Percentiles rank a stretch among this genome's conserved stretches.
Evolutionary conservation across 2,329 filamentous ascomycete genomes (phyloP).

Genomic region (Myriangium duriaei): DNA sequence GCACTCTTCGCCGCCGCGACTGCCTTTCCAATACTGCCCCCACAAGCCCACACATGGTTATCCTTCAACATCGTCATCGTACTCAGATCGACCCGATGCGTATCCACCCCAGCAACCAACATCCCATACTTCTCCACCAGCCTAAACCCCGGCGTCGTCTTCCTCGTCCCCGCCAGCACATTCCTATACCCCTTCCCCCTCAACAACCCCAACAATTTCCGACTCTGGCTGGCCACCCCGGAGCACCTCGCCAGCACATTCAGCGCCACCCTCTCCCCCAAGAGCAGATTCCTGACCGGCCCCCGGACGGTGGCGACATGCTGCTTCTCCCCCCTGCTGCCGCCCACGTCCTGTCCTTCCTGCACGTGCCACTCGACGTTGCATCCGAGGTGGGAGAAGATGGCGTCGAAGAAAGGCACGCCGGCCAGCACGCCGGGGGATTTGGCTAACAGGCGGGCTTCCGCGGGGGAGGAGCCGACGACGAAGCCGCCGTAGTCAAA

Average conservation of each 20-base stretch:
- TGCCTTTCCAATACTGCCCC: conserved; percentile 68
- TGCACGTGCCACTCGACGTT: conserved; percentile 73
- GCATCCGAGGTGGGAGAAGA: conserved; percentile 82
- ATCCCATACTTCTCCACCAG: conserved; percentile 98
- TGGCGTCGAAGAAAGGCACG: conserved; percentile 88
- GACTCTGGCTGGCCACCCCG: conserved; percentile 52
- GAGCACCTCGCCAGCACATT: conserved; percentile 87
- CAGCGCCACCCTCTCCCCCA: conserved; percentile 87
- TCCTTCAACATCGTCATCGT: conserved; percentile 99
- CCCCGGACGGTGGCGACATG: conserved; percentile 72
- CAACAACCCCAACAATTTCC: conserved; percentile 36
- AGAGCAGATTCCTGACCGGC: conserved; percentile 67
- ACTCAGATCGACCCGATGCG: conserved; percentile 74
- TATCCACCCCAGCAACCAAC: conserved; percentile 83
- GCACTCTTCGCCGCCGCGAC: conserved; percentile 72
- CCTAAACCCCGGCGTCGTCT: conserved; percentile 92
- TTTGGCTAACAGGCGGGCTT: conserved; percentile 44
- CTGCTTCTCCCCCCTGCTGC: conserved; percentile 45
- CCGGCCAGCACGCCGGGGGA: conserved; percentile 72
- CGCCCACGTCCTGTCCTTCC: conserved; percentile 60
- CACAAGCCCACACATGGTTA: conserved; percentile 90
- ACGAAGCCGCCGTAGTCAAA: conserved; percentile 98
- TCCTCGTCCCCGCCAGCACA: conserved; percentile 83
- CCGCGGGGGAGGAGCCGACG: conserved; percentile 54
- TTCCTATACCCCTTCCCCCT: conserved; percentile 60